Percentiles rank a stretch among this genome's conserved stretches.
phyloP scores from a whole-genome alignment of 192 early-diverging fungal species.

The Coemansia sp. region DNA sequence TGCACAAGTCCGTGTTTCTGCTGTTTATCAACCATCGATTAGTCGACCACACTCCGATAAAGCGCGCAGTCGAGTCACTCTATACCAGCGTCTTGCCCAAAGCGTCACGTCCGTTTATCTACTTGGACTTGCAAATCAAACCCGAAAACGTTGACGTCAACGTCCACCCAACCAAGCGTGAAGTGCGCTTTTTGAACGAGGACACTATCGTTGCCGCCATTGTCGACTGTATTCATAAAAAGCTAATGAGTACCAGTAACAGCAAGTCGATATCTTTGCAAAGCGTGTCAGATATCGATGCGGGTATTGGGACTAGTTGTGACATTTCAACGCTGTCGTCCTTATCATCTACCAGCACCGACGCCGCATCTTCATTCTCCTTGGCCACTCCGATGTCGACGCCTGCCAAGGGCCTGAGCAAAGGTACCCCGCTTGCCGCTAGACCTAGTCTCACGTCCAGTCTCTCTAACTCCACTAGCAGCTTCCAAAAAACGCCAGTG shows the following conservation, averaged over 20 bases:
- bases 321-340: slow-evolving; percentile 11
- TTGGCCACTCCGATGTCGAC: slow-evolving; percentile 7
- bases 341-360: slow-evolving; percentile 6
- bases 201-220: slow-evolving; percentile 76
- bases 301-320: background rate
- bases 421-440: background rate
- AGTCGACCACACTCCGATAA: slow-evolving; percentile 82
- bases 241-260: slow-evolving; percentile 67
- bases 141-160: slow-evolving; percentile 95
- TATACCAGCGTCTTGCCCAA: slow-evolving; percentile 84
- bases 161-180: slow-evolving; percentile 95
- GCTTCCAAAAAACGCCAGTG: slow-evolving; percentile 56
- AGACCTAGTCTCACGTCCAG: background rate
- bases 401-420: background rate
- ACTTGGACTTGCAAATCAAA: slow-evolving; percentile 84
- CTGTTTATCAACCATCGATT: slow-evolving; percentile 88
- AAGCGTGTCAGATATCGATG: slow-evolving; percentile 20
- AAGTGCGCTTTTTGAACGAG: slow-evolving; percentile 93
- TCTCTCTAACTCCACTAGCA: background rate
- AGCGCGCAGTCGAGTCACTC: slow-evolving; percentile 78
- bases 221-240: slow-evolving; percentile 67
- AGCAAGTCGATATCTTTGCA: slow-evolving; percentile 79
- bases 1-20: slow-evolving; percentile 82
- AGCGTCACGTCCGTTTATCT: slow-evolving; percentile 85
- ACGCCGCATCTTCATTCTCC: background rate